These are phyloP conservation scores for Daphne laureola DNA, from an alignment of 441 rosid genomes.

Conservation along the genomic window DNA sequence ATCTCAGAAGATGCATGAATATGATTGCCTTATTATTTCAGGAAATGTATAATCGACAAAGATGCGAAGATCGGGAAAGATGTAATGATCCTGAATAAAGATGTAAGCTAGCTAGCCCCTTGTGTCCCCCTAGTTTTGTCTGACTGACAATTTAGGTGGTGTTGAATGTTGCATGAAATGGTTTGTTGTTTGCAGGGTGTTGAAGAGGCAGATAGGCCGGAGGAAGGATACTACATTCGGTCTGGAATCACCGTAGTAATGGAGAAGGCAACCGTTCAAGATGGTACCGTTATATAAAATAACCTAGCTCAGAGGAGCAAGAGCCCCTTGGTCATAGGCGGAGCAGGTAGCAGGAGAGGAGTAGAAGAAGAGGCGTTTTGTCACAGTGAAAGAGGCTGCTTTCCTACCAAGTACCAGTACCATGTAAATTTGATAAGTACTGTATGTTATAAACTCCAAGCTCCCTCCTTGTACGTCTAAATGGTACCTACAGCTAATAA, in stretches of 20 bases:
- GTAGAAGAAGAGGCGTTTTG: constrained; percentile 18
- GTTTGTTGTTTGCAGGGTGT: constrained; percentile 44
- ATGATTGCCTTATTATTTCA: constrained; percentile 14
- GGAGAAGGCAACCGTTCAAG: constrained; percentile 84
- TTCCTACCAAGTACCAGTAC: neutral
- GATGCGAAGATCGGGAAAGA: constrained; percentile 77
- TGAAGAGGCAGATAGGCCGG: constrained; percentile 81
- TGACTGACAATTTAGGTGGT: too few species aligned
- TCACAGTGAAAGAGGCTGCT: constrained; percentile 11
- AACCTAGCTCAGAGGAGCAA: neutral
- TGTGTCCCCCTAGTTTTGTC: neutral
- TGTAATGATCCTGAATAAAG: constrained; percentile 65
- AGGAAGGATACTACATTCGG: constrained; percentile 81
- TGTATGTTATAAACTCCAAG: constrained; percentile 1
- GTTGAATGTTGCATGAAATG: neutral
- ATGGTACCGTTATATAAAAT: constrained; percentile 62
- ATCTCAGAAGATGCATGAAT: neutral
- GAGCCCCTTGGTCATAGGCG: neutral
- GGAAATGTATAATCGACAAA: constrained; percentile 93
- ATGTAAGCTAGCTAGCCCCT: constrained; percentile 42
- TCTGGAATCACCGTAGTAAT: constrained; percentile 62
- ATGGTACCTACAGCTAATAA: constrained; percentile 7
- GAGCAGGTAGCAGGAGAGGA: constrained; percentile 1
- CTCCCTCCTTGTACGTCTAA: constrained; percentile 10
- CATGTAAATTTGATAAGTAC: constrained; percentile 12